Base-by-base conservation (phyloP, 169 alveolate genomes). In the Neospora caninum region DNA sequence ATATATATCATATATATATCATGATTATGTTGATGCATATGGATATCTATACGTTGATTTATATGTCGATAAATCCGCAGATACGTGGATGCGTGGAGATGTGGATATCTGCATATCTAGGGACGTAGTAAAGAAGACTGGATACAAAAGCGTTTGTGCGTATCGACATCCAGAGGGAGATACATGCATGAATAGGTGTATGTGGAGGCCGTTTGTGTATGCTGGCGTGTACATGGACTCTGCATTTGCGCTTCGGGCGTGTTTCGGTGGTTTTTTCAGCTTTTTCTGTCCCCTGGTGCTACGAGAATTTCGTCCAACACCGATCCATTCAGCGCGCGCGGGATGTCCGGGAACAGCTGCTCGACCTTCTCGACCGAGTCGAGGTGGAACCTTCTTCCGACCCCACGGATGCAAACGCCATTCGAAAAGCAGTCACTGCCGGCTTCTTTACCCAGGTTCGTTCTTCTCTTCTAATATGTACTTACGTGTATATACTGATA, bases 321-420 rank as follows among this genome's bases (percentile, higher is more conserved):
- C 89, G 97, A 95, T 97, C 99, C 0, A 97, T 99, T 98, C 98
- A 98, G 92, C 98, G 99, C 88, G 99, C 99, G 18, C 98, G 99
- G 92, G 99, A 99, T 96, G 98, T 99, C 54, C 98, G 98, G 91
- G 99, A 99, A 93, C 99, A 99, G 97, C 95, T 98, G 34, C 97
- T 96, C 64, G 96, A 96, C 43, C 95, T 99, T 73, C 95, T 99
- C 82, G 98, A 98, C 95, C 96, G 98, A 93, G 99, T 97, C 27
- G 98, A 97, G 78, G 96, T 97, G 53, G 98, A 98, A 91, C 95
- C 92, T 39, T 96, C 94, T 82, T 92, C 97, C 58, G 91, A 96
- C 91, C 94, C 97, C 89, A 94, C 97, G 69, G 97, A 96, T 83
- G 97, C 97, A 84, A 98, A 98, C 49, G 97, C 97, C 67, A 98